Base-by-base conservation (phyloP, 1,139 yeast species). In the Kodamaea fungicola region DNA sequence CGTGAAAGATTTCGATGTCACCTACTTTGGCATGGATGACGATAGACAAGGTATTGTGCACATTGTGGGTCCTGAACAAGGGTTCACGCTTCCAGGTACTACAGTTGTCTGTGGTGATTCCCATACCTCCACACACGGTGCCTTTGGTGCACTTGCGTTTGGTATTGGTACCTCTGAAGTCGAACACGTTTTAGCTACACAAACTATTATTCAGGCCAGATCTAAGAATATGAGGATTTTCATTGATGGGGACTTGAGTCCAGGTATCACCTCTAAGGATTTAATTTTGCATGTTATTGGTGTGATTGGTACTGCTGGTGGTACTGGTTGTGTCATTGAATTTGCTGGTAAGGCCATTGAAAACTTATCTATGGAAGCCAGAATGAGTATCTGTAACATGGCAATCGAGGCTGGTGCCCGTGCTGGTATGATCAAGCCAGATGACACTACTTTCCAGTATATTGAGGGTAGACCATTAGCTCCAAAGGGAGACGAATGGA, bases 361-460 rank as follows among this genome's bases (percentile, higher is more conserved):
- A 60, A 77, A 74, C 44, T 76, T 92, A 45, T 80, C 95, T 26
- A 88, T 92, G 92, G 98, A 92, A 67, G 97, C 97, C n/a, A 80
- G 98, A 67, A 92, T 92, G 98, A 89, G 97, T 36, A 92, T 92
- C 69, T 92, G 98, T 76, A 92, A 92, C 62, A 92, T 92, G 98
- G 82, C 97, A 32, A 90, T 92, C 53, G 98, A 92, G 69, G 98
- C 84, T 42, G 98, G 98, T 67, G 98, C 98, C 22, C 83, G 98
- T 68, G 98, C 98, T 19, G 98, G 98, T 67, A 88, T 92, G 97
- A 90, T 92, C 57, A 86, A 84, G 47, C 98, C 98, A 8, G 98
- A 92, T 60, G 83, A 89, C 48, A 80, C 63, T 40, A 90, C 97
- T 19, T 87, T 83, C 56, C 82, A 83, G 39, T 92, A 92, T 65